phyloP scores from a whole-genome alignment of 2,329 filamentous ascomycete genomes.

The Purpureocillium takamizusanense region DNA sequence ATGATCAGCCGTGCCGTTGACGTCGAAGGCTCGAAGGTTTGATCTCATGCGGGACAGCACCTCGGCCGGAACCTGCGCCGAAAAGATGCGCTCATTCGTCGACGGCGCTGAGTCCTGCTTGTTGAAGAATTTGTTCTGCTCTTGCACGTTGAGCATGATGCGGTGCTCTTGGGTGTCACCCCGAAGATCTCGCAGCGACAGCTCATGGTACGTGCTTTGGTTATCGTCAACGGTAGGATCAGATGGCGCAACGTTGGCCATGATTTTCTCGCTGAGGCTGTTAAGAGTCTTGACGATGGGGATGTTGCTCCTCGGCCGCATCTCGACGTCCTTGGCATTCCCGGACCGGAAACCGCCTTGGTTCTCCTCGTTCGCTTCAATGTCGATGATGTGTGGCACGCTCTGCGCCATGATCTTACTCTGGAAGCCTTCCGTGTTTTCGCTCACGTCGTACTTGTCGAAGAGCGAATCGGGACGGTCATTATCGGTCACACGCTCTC shows the following conservation, averaged over 20 bases:
- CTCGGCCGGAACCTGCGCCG: conserved; percentile 59
- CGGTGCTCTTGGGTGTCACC: conserved; percentile 65
- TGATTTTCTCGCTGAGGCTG: conserved; percentile 83
- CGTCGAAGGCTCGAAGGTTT: conserved; percentile 47
- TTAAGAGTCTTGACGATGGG: conserved; percentile 88
- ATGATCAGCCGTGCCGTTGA: conserved; percentile 35
- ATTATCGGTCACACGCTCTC: conserved; percentile 72
- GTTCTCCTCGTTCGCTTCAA: conserved; percentile 92
- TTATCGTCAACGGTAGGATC: conserved; percentile 56
- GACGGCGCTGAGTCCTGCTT: conserved; percentile 41
- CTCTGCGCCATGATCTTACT: conserved; percentile 50
- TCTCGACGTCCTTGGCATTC: conserved; percentile 82
- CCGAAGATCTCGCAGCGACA: conserved; percentile 72
- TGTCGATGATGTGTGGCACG: conserved; percentile 82
- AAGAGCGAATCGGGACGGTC: conserved; percentile 72
- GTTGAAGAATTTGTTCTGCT: conserved; percentile 77
- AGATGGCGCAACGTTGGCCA: conserved; percentile 75
- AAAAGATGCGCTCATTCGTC: conserved; percentile 44
- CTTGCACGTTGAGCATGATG: conserved; percentile 78
- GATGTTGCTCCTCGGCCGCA: conserved; percentile 73
- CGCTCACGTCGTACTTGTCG: conserved; percentile 74
- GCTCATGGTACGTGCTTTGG: conserved; percentile 57
- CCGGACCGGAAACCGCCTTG: conserved; percentile 74
- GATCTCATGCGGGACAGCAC: conserved; percentile 56
- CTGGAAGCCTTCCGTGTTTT: conserved; percentile 48